These are phyloP conservation scores for Cryptosporidium sp. DNA, from an alignment of 169 alveolate genomes.

Conservation along the genomic window DNA sequence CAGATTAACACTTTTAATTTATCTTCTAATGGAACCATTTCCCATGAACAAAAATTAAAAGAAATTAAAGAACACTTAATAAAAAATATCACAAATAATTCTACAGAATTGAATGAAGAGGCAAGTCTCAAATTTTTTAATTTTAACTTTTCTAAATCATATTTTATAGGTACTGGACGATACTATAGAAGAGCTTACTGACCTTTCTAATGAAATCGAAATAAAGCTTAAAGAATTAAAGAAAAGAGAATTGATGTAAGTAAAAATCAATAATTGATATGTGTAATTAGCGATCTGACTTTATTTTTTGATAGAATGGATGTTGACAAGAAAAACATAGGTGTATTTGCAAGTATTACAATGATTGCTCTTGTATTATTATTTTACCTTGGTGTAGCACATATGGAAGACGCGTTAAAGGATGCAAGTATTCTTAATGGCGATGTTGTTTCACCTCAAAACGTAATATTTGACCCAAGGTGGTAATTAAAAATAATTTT, in stretches of 20 bases:
- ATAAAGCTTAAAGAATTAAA: conserved; percentile 53
- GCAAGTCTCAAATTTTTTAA: background rate
- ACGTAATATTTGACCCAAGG: conserved; percentile 63
- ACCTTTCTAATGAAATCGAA: conserved; percentile 64
- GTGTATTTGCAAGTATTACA: conserved; percentile 71
- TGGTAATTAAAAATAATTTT: conserved; percentile 8
- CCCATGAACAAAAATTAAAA: background rate
- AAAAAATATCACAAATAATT: conserved; percentile 19
- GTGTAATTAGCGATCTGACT: background rate
- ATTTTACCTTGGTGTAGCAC: conserved; percentile 71
- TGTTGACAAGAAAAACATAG: conserved; percentile 59
- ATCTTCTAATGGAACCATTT: conserved; percentile 14
- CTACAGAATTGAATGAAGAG: conserved; percentile 48
- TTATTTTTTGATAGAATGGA: conserved; percentile 35
- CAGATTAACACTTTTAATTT: background rate
- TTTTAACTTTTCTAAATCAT: background rate
- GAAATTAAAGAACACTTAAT: conserved; percentile 41
- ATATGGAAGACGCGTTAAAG: conserved; percentile 74
- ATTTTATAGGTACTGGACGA: conserved; percentile 30
- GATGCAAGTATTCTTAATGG: conserved; percentile 64
- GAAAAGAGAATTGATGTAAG: conserved; percentile 69
- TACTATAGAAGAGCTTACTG: conserved; percentile 70
- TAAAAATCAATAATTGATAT: background rate
- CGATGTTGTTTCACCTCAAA: conserved; percentile 48
- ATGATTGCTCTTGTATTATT: conserved; percentile 66